These are phyloP conservation scores for Dactylella cylindrospora DNA, from an alignment of 2,329 filamentous ascomycete species.

Conservation along the genomic window DNA sequence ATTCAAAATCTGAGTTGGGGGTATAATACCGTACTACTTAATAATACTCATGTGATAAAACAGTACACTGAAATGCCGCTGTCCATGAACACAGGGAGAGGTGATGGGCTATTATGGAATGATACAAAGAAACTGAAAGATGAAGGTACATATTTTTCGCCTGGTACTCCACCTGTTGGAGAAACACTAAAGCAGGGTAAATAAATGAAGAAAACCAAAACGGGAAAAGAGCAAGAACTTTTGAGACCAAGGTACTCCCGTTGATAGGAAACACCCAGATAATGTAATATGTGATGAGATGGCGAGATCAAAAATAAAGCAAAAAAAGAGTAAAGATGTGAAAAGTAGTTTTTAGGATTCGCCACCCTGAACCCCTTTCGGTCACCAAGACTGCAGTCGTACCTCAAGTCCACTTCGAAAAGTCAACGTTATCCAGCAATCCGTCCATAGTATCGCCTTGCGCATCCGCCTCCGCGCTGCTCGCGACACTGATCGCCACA, in stretches of 20 bases:
- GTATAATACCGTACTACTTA: too few species aligned
- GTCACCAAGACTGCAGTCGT: conserved; percentile 21
- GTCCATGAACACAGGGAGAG: background rate
- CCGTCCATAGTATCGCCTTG: conserved; percentile 32
- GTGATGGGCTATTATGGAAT: background rate
- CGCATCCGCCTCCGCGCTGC: conserved; percentile 8
- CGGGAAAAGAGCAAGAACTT: conserved; percentile 15
- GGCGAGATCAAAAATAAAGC: conserved; percentile 8
- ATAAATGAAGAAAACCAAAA: conserved; percentile 22
- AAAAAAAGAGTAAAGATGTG: conserved; percentile 37
- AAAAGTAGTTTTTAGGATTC: conserved; percentile 42
- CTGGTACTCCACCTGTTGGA: conserved; percentile 5
- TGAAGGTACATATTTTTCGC: conserved; percentile 3
- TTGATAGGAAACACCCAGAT: background rate
- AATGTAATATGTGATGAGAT: background rate
- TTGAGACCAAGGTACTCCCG: background rate
- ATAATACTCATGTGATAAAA: too few species aligned
- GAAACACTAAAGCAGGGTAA: conserved; percentile 10
- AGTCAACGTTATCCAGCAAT: conserved; percentile 44
- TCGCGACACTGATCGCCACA: conserved; percentile 35
- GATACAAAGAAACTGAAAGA: background rate
- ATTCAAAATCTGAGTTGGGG: too few species aligned
- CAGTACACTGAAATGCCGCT: background rate
- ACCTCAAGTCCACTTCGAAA: conserved; percentile 45
- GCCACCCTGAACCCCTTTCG: conserved; percentile 2